These are phyloP conservation scores for Torulaspora globosa DNA, from an alignment of 1,139 yeast genomes.

Conservation along the genomic window DNA sequence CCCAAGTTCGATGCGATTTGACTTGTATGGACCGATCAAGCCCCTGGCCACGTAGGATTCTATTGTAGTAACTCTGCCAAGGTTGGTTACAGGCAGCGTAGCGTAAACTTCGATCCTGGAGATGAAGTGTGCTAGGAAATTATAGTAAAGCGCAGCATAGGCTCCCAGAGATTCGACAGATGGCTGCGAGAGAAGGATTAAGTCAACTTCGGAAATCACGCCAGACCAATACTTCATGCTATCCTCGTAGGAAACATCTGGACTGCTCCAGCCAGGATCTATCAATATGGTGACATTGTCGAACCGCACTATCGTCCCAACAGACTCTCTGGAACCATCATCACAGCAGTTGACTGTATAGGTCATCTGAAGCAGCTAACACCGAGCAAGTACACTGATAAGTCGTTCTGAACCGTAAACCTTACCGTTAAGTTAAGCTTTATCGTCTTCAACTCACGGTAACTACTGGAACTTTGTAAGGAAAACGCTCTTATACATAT, in stretches of 20 bases:
- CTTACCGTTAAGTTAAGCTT: not conserved
- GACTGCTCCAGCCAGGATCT: constrained; percentile 73
- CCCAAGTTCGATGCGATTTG: constrained; percentile 58
- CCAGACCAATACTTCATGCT: constrained; percentile 42
- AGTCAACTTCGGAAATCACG: constrained; percentile 51
- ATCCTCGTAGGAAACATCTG: constrained; percentile 28
- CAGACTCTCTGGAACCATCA: constrained; percentile 31
- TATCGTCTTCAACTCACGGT: constrained; percentile 1
- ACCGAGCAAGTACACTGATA: not conserved
- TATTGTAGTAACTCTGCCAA: constrained; percentile 81
- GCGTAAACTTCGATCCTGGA: constrained; percentile 73
- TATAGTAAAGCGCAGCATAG: constrained; percentile 59
- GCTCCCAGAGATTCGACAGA: constrained; percentile 81
- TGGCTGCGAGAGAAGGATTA: constrained; percentile 79
- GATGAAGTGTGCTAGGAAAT: constrained; percentile 55
- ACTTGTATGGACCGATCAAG: constrained; percentile 65
- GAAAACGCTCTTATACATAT: not conserved
- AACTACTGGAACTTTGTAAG: not conserved
- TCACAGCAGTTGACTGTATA: constrained; percentile 32
- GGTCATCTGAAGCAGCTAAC: constrained; percentile 23
- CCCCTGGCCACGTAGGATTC: constrained; percentile 75
- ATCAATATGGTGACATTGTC: constrained; percentile 52
- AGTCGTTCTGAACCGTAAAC: not conserved
- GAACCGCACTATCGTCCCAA: constrained; percentile 39
- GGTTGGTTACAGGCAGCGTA: constrained; percentile 79